Evolutionary conservation across 768 basidiomycete species (phyloP).

Genomic region (Tubosaeta brunneosetosa): DNA sequence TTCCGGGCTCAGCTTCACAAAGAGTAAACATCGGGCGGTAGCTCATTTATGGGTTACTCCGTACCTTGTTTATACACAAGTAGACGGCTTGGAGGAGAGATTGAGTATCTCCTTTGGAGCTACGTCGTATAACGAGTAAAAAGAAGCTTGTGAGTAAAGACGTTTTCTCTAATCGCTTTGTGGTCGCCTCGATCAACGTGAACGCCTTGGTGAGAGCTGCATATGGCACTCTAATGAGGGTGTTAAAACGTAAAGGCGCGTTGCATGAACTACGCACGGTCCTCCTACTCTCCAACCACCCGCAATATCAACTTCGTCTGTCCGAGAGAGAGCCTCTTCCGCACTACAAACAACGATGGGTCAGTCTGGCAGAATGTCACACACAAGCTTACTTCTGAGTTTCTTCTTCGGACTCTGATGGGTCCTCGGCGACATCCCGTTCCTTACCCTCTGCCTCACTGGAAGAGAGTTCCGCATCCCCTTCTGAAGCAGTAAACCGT

Average conservation of each 20-base stretch:
- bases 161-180: constrained; percentile 91
- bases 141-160: constrained; percentile 85
- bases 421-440: constrained; percentile 32
- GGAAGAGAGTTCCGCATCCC: constrained; percentile 30
- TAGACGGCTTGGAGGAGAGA: constrained; percentile 88
- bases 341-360: constrained; percentile 36
- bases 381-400: constrained; percentile 54
- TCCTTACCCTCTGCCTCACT: constrained; percentile 39
- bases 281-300: constrained; percentile 83
- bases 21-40: neutral
- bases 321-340: constrained; percentile 59
- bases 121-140: constrained; percentile 82
- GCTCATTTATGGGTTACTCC: constrained; percentile 18
- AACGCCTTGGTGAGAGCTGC: constrained; percentile 88
- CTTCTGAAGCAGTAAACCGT: constrained; percentile 18
- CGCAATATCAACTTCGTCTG: constrained; percentile 66
- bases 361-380: neutral
- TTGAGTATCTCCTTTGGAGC: constrained; percentile 65
- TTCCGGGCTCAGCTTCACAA: constrained; percentile 79
- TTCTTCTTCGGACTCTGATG: constrained; percentile 41
- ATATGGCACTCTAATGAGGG: constrained; percentile 73
- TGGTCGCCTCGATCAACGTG: constrained; percentile 86
- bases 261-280: constrained; percentile 50
- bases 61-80: constrained; percentile 91
- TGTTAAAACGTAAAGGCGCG: neutral